Conservation (phyloP, 2,329 filamentous ascomycete species). For the Sclerotinia trifoliorum region DNA sequence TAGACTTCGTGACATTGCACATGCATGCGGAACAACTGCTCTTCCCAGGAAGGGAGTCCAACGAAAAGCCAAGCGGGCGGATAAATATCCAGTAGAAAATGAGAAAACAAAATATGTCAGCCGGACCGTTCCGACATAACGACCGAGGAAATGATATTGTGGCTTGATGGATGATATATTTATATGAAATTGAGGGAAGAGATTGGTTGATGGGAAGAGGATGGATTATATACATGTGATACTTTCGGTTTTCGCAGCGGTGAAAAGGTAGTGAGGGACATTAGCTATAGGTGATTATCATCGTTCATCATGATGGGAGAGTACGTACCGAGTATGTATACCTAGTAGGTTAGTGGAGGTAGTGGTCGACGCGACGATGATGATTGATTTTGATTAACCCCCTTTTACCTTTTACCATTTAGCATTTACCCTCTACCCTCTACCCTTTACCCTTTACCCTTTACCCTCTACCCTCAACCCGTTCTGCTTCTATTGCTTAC, state of each 20-base stretch:
- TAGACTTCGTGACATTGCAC: slow-evolving; percentile 2
- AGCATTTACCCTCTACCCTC: not conserved
- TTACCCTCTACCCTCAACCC: not conserved
- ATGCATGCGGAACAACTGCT: not conserved
- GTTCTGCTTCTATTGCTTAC: not conserved
- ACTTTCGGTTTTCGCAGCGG: not conserved
- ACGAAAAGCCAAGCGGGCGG: not conserved
- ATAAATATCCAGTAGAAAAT: not conserved
- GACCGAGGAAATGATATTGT: slow-evolving; percentile 3
- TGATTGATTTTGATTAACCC: not conserved
- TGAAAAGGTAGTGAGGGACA: not conserved
- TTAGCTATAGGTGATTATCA: too few species aligned
- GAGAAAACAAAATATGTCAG: slow-evolving; percentile 13
- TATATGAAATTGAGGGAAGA: not conserved
- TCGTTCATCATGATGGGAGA: too few species aligned
- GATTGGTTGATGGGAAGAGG: not conserved
- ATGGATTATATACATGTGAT: not conserved
- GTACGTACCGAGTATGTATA: not conserved
- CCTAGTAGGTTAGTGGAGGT: not conserved
- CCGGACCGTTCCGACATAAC: slow-evolving; percentile 20
- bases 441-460: not conserved
- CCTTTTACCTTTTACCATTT: not conserved
- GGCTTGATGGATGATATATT: slow-evolving; percentile 3
- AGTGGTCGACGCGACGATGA: not conserved
- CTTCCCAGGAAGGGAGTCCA: not conserved